Evolutionary conservation across 2,329 filamentous ascomycete genomes (phyloP).

Genomic region (Aspergillus fijiensis): DNA sequence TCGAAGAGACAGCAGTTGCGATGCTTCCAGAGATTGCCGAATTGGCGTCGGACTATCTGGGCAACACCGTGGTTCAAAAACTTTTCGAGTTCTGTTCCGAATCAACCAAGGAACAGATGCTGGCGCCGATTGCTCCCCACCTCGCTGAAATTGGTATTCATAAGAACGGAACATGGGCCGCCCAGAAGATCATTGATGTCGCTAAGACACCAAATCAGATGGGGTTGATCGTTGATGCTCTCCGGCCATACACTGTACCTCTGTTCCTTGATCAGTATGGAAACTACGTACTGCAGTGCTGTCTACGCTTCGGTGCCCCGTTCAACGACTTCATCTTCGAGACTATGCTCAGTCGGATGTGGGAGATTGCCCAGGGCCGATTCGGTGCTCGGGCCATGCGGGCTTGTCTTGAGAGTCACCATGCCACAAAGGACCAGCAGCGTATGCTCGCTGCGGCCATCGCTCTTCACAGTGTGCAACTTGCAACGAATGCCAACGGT

Average conservation of each 20-base stretch:
- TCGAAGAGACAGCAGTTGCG: constrained; percentile 84
- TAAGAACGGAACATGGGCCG: constrained; percentile 99
- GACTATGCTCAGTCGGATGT: constrained; percentile 90
- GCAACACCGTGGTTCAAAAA: constrained; percentile 99
- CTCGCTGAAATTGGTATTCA: constrained; percentile 95
- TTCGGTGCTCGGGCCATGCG: constrained; percentile 96
- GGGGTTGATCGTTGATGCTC: constrained; percentile 76
- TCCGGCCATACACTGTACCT: constrained; percentile 82
- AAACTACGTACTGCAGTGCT: constrained; percentile 97
- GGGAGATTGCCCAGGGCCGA: constrained; percentile 88
- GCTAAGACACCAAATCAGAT: constrained; percentile 83
- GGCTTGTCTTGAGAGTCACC: constrained; percentile 93
- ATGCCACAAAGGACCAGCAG: constrained; percentile 92
- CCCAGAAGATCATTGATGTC: constrained; percentile 98
- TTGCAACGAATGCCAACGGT: constrained; percentile 94
- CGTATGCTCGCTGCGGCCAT: constrained; percentile 91
- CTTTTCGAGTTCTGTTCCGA: constrained; percentile 96
- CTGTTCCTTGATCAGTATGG: constrained; percentile 97
- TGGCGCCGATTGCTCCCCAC: constrained; percentile 82
- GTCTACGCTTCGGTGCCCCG: constrained; percentile 83
- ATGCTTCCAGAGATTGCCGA: constrained; percentile 98
- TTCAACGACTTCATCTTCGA: constrained; percentile 98
- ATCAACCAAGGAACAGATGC: constrained; percentile 84
- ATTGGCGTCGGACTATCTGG: constrained; percentile 90
- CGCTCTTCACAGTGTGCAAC: constrained; percentile 92